phyloP scores from a whole-genome alignment of 257 asterid genomes.

The Jaltomata sinuosa region DNA sequence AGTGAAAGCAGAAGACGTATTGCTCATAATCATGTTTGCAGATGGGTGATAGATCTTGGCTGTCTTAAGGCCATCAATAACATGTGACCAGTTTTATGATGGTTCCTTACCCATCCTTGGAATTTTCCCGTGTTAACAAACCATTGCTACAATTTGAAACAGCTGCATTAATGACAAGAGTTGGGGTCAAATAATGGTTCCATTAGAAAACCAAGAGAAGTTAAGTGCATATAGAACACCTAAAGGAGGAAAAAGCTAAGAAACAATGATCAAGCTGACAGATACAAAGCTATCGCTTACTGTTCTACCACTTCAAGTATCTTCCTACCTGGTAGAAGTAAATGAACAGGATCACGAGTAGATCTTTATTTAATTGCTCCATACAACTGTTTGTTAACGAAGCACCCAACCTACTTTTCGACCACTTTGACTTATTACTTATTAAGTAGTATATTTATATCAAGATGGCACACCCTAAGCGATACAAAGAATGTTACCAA shows the following conservation, averaged over 20 bases:
- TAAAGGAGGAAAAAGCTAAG: background rate
- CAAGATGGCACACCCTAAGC: background rate
- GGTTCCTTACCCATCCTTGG: conserved; percentile 37
- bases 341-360: background rate
- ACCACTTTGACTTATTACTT: background rate
- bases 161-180: conserved; percentile 6
- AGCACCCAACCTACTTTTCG: background rate
- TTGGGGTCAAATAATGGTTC: conserved; percentile 6
- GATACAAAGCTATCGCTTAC: background rate
- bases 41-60: background rate
- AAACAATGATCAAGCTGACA: background rate
- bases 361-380: background rate
- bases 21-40: background rate
- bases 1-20: background rate
- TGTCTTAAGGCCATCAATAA: background rate
- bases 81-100: conserved; percentile 5
- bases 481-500: background rate
- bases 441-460: background rate
- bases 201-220: background rate
- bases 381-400: background rate
- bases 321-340: background rate
- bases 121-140: conserved; percentile 17
- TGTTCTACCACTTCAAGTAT: background rate
- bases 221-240: background rate
- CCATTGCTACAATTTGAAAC: conserved; percentile 22